Percentiles rank a stretch among this genome's conserved stretches.
Conservation (phyloP, 805 yeast species). For the Tetrapisispora pingtungensis region DNA sequence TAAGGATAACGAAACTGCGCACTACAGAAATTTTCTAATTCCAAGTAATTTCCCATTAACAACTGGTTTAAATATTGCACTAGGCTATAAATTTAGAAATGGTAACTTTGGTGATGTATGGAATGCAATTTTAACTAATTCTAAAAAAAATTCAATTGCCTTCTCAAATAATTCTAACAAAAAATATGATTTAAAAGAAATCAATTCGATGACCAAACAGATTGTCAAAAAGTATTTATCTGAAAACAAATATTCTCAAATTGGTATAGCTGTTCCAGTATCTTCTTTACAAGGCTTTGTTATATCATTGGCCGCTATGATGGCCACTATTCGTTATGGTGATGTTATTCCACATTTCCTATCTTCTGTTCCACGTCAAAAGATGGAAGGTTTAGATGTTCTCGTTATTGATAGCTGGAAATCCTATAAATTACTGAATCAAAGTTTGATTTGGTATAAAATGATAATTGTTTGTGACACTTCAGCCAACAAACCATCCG, state of each 20-base stretch:
- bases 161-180: constrained; percentile 19
- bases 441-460: constrained; percentile 25
- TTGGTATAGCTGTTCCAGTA: constrained; percentile 23
- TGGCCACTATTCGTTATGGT: constrained; percentile 28
- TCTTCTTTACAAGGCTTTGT: constrained; percentile 31
- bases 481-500: constrained; percentile 1
- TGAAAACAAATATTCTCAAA: constrained; percentile 10
- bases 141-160: constrained; percentile 10
- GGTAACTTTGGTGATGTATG: constrained; percentile 71
- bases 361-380: constrained; percentile 25
- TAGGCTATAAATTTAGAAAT: constrained; percentile 56
- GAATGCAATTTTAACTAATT: constrained; percentile 38
- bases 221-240: constrained; percentile 6
- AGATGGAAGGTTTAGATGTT: constrained; percentile 23
- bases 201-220: constrained; percentile 20
- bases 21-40: constrained; percentile 63
- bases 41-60: constrained; percentile 63
- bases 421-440: constrained; percentile 15
- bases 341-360: constrained; percentile 32
- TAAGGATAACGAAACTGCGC: constrained; percentile 59
- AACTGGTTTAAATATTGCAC: constrained; percentile 57
- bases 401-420: constrained; percentile 25
- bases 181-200: constrained; percentile 6
- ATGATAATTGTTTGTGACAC: constrained; percentile 26
- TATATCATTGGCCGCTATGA: constrained; percentile 36